Evolutionary conservation across 176 grass and related monocot genomes (phyloP).

Genomic region (Aegilops umbellulata): DNA sequence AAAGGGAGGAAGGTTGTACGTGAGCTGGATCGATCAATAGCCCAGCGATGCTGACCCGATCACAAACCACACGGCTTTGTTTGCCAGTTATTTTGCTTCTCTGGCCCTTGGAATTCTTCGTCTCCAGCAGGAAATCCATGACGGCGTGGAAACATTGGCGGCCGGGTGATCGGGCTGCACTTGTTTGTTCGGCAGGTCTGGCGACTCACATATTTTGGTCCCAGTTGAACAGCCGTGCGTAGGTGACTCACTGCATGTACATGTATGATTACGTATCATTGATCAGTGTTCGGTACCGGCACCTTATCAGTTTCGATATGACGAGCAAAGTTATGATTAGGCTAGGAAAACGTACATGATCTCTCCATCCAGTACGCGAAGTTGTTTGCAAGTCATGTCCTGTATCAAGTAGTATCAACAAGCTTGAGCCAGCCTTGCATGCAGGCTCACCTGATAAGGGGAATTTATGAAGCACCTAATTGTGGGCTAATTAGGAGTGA

Average conservation of each 20-base stretch:
- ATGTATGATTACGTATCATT: neutral
- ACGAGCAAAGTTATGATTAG: neutral
- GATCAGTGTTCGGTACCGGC: neutral
- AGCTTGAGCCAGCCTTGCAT: neutral
- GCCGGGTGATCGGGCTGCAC: neutral
- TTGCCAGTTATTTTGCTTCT: neutral
- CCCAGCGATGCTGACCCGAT: constrained; percentile 20
- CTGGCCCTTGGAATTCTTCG: neutral
- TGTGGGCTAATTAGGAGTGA: neutral
- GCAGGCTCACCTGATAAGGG: neutral
- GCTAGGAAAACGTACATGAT: neutral
- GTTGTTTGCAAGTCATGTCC: constrained; percentile 35
- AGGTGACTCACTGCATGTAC: neutral
- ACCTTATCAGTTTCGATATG: neutral
- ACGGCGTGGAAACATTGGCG: neutral
- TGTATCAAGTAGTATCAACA: constrained; percentile 22
- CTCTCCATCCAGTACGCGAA: neutral
- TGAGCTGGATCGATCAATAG: constrained; percentile 30
- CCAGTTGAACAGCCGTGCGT: neutral
- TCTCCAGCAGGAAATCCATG: neutral
- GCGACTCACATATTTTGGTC: constrained; percentile 3
- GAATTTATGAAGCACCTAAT: constrained; percentile 7
- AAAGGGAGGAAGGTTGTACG: neutral
- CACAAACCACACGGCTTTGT: neutral
- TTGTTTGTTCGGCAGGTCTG: neutral